phyloP scores from a whole-genome alignment of 441 rosid species.

The Geranium incanum region DNA sequence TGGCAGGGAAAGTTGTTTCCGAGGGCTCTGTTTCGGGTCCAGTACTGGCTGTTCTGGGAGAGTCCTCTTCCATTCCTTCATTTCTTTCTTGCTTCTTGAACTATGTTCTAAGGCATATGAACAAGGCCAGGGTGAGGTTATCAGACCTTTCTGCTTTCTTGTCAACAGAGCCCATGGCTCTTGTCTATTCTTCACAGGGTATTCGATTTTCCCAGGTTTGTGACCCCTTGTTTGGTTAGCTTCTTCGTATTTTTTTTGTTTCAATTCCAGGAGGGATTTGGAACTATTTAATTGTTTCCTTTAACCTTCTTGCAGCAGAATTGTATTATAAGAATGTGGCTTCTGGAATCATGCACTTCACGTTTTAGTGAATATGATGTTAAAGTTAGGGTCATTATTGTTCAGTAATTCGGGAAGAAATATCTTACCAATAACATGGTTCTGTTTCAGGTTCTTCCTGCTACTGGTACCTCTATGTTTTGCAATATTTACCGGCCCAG shows the following conservation, averaged over 20 bases:
- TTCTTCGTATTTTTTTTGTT: too few relatives aligned
- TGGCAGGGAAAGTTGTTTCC: neutral
- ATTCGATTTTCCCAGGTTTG: conserved; percentile 46
- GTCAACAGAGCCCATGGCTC: conserved; percentile 42
- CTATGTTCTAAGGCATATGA: conserved; percentile 47
- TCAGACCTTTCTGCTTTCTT: conserved; percentile 50
- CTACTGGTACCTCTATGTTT: conserved; percentile 34
- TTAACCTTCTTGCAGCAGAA: too few relatives aligned
- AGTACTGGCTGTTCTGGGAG: conserved; percentile 20
- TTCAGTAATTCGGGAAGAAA: neutral
- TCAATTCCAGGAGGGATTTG: too few relatives aligned
- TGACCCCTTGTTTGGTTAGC: neutral
- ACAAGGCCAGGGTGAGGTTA: conserved; percentile 35
- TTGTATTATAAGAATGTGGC: too few relatives aligned
- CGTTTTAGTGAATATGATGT: neutral
- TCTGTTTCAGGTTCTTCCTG: conserved; percentile 49
- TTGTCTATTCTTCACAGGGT: conserved; percentile 47
- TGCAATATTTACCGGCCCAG: conserved; percentile 56
- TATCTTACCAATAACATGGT: neutral
- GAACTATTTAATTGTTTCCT: too few relatives aligned
- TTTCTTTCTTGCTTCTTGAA: conserved; percentile 39
- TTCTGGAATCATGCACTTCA: too few relatives aligned
- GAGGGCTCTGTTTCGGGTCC: neutral
- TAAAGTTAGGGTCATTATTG: neutral
- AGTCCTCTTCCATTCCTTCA: conserved; percentile 21